Conservation (phyloP, 192 early-diverging fungal genomes). For the Lobosporangium transversale region DNA sequence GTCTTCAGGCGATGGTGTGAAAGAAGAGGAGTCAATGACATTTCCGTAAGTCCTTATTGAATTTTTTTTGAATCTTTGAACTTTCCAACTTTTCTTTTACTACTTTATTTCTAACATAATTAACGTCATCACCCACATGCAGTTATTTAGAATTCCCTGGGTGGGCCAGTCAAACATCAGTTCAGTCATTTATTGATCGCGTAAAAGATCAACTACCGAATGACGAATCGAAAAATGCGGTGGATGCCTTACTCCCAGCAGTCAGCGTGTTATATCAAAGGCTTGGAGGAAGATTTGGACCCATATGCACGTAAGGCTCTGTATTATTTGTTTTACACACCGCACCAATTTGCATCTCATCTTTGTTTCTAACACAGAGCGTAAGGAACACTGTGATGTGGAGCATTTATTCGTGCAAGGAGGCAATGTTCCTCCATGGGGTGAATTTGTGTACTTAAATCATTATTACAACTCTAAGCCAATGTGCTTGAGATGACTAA, state of each 20-base stretch:
- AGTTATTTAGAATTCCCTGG: constrained; percentile 18
- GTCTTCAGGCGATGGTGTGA: constrained; percentile 1
- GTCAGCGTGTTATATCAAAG: constrained; percentile 18
- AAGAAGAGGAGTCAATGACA: background rate
- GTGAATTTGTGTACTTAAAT: too few relatives aligned
- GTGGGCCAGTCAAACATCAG: constrained; percentile 8
- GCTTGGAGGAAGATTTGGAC: constrained; percentile 18
- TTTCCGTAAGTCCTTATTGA: background rate
- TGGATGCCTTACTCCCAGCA: constrained; percentile 19
- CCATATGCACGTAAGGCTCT: constrained; percentile 1
- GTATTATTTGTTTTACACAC: background rate
- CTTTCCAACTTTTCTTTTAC: background rate
- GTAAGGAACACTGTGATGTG: background rate
- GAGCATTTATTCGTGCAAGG: background rate
- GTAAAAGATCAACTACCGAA: constrained; percentile 19
- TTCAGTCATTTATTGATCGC: constrained; percentile 10
- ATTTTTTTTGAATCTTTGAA: background rate
- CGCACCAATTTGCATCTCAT: background rate
- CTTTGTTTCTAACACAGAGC: background rate
- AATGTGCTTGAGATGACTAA: too few relatives aligned
- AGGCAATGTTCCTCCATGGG: background rate
- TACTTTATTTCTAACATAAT: background rate
- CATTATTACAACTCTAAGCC: too few relatives aligned
- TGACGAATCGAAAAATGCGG: constrained; percentile 10
- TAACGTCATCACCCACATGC: background rate